Base-by-base conservation (phyloP, 495 filamentous ascomycete species). In the Pseudoneurospora amorphoporcata region DNA sequence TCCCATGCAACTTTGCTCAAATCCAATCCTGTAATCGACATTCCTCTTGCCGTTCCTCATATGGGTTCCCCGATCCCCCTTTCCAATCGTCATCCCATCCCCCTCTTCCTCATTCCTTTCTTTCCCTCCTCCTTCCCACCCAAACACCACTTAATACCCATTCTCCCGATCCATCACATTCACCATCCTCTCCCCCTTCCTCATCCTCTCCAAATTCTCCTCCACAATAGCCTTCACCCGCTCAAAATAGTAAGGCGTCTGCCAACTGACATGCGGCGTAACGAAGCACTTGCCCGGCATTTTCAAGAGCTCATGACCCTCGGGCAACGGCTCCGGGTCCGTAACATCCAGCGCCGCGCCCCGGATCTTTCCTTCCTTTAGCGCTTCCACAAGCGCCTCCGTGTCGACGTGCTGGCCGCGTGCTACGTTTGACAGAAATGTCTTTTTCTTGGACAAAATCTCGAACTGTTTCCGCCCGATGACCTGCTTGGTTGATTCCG, bases 321-420 rank as follows among this genome's bases (percentile, higher is more conserved):
- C 73, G 0, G 92, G 91, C 75, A 97, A 77, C 0, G 94, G 94
- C 76, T 97, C 94, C 1, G 92, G 92, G 71, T 95, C 93, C 42
- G 93, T 92, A 0, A 97, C 94, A 81, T 97, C 94, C 47, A 97
- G 79, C 61, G 92, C 92, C 10, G 93, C 88, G 29, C 92, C 93
- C 38, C 88, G 84, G 68, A 97, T 80, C 19, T 83, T 85, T 2
- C 81, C 86, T 7, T 81, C 78, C 71, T 90, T 84, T 14, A 93
- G 80, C 4, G 92, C 89, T 0, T 81, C 82, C 14, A 95, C 82
- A 38, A 97, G 77, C 4, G 88, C 92, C 16, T 88, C 85, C 68
- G 92, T 89, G 68, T 93, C 85, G 58, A 97, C 82, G 40, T 94
- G 88, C 16, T 84, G 83, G 0, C 94, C 94, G 0, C 94, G 86